These are phyloP conservation scores for Lasiodiplodia gonubiensis DNA, from an alignment of 2,329 filamentous ascomycete genomes.

Conservation along the genomic window DNA sequence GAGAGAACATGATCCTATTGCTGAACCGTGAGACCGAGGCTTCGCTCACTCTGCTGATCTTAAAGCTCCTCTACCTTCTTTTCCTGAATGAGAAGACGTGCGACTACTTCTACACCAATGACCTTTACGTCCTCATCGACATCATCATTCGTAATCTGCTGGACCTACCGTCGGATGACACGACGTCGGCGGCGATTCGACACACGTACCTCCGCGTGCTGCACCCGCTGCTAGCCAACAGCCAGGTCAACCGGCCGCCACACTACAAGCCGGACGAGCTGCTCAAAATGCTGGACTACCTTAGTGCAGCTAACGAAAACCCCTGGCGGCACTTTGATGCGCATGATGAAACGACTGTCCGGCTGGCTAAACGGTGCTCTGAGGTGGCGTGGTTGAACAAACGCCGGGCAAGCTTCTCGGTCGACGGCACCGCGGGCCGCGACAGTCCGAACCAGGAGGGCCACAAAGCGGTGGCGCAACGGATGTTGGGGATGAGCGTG, in stretches of 20 bases:
- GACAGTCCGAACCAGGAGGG: slow-evolving; percentile 37
- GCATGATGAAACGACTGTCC: slow-evolving; percentile 78
- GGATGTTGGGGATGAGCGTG: slow-evolving; percentile 48
- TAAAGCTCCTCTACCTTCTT: slow-evolving; percentile 92
- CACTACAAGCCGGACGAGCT: slow-evolving; percentile 93
- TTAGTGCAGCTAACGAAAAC: slow-evolving; percentile 63
- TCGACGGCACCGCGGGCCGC: neutral
- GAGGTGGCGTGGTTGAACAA: slow-evolving; percentile 71
- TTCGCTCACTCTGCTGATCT: slow-evolving; percentile 90
- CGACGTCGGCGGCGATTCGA: slow-evolving; percentile 62
- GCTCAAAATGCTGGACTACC: slow-evolving; percentile 72
- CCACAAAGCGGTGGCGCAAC: slow-evolving; percentile 45
- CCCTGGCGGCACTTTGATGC: slow-evolving; percentile 70
- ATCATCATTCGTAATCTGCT: slow-evolving; percentile 97
- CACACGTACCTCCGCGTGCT: slow-evolving; percentile 95
- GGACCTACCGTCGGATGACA: slow-evolving; percentile 83
- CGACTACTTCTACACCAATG: slow-evolving; percentile 99
- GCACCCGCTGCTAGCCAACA: slow-evolving; percentile 87
- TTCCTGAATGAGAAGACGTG: slow-evolving; percentile 92
- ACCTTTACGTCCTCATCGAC: slow-evolving; percentile 89
- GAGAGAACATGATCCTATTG: slow-evolving; percentile 94
- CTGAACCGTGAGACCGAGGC: slow-evolving; percentile 94
- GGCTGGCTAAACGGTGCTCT: slow-evolving; percentile 76
- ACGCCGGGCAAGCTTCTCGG: slow-evolving; percentile 28
- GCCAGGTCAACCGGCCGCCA: slow-evolving; percentile 82